Base-by-base conservation (phyloP, 1,139 yeast species). In the Nakaseomyces kungkrabaensis region DNA sequence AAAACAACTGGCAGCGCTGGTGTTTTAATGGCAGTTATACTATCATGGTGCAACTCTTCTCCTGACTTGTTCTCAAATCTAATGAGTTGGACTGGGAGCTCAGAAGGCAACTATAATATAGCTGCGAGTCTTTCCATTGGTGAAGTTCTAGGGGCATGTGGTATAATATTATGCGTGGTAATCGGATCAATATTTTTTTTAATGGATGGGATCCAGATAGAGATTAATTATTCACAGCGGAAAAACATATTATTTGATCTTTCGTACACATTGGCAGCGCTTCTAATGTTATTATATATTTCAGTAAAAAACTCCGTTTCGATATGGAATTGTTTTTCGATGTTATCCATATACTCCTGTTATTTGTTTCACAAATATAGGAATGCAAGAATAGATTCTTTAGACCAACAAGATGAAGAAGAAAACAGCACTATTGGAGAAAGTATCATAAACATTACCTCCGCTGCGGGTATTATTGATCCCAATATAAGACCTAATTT, bases 11-110 rank as follows among this genome's bases (percentile, higher is more conserved):
- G 45, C 22, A 10, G 46, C 10, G 29, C 45, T n/a, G 42, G 46
- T 37, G 17, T 43, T n/a, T 43, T 66, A 22, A 57, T 64, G 53
- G 67, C 68, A 2, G 58, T 66, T n/a, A 68, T 89, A 45, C 71
- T 92, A 51, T 95, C 98, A 0, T 76, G 92, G 63, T 97, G 97
- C 4, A 92, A 92, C 63, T 94, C 96, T 6, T 78, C 96, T 0
- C 96, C 97, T 0, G 98, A 92, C 67, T 78, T 92, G 2, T 76
- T 90, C 52, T 79, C 95, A 43, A 89, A 96, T 1, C 85, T 65
- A 31, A 55, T 65, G 56, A 62, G 66, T 48, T 65, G 68, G 68
- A 61, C 63, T 4, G 52, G 63, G 75, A 64, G 82, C 78, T 42
- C 95, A 92, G 10, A 76, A 83, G 76, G 72, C 72, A 43, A 68